phyloP scores from a whole-genome alignment of 768 basidiomycete genomes.

The Polyporus arcularius region DNA sequence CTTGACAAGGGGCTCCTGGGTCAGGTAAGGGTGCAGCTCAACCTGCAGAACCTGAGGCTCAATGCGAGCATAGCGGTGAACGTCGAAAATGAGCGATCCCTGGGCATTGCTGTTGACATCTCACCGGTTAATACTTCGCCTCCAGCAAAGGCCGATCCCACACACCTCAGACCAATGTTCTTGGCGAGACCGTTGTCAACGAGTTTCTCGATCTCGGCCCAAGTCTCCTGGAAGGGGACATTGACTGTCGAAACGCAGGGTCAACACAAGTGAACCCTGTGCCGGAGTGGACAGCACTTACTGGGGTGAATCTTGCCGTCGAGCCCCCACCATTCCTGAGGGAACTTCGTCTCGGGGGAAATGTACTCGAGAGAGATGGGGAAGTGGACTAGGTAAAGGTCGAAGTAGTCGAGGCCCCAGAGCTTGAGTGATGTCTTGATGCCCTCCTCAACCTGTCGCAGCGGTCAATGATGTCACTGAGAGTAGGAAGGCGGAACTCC shows the following conservation, averaged over 20 bases:
- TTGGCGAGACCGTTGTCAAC: slow-evolving; percentile 68
- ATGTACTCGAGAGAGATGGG: slow-evolving; percentile 82
- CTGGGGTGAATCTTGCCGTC: slow-evolving; percentile 69
- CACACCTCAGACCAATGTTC: slow-evolving; percentile 78
- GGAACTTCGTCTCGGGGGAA: slow-evolving; percentile 73
- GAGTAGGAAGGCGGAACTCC: slow-evolving; percentile 1
- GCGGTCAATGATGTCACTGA: background rate
- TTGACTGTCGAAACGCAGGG: slow-evolving; percentile 42
- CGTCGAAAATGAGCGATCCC: slow-evolving; percentile 71
- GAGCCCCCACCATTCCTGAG: slow-evolving; percentile 81
- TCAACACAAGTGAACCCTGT: background rate
- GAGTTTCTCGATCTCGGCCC: slow-evolving; percentile 79
- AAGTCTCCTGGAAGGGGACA: slow-evolving; percentile 79
- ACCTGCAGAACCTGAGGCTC: slow-evolving; percentile 60
- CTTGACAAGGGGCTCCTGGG: slow-evolving; percentile 48
- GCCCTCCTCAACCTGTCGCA: slow-evolving; percentile 49
- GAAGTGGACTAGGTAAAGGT: slow-evolving; percentile 84
- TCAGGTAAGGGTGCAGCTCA: slow-evolving; percentile 59
- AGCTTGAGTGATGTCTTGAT: slow-evolving; percentile 66
- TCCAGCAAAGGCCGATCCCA: background rate
- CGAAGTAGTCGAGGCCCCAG: slow-evolving; percentile 88
- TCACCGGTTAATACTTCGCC: background rate
- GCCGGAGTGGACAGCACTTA: slow-evolving; percentile 31
- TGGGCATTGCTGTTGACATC: slow-evolving; percentile 63
- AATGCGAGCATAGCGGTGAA: slow-evolving; percentile 75